phyloP scores from a whole-genome alignment of 2,329 filamentous ascomycete species.

The Diplocarpon mali region DNA sequence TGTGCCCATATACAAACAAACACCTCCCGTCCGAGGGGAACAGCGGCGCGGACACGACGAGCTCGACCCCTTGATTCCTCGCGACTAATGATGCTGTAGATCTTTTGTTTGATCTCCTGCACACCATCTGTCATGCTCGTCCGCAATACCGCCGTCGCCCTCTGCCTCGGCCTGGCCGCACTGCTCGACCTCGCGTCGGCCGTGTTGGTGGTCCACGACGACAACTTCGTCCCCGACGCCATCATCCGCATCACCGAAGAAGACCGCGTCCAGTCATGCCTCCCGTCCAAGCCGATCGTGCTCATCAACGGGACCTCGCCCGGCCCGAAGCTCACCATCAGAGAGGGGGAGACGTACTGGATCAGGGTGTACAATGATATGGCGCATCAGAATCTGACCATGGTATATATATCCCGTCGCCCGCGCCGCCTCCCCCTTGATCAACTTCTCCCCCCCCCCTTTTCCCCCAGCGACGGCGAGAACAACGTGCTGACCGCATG shows the following conservation, averaged over 20 bases:
- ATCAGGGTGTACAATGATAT: constrained; percentile 44
- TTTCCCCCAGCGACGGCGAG: neutral
- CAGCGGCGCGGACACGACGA: no score
- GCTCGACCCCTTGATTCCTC: no score
- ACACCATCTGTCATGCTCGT: neutral
- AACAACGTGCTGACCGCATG: neutral
- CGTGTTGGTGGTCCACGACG: constrained; percentile 11
- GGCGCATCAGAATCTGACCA: constrained; percentile 36
- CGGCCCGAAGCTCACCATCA: constrained; percentile 34
- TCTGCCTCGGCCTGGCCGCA: neutral
- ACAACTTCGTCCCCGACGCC: constrained; percentile 29
- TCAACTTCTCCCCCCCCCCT: neutral
- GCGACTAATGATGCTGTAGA: no score
- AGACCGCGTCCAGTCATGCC: constrained; percentile 27
- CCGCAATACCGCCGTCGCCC: neutral
- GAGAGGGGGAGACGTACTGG: constrained; percentile 35
- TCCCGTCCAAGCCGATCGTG: constrained; percentile 30
- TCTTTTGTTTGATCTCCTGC: neutral
- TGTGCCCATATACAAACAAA: neutral
- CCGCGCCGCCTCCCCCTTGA: no score
- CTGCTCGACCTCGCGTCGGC: no score
- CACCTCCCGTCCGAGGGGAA: neutral
- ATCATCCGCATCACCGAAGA: constrained; percentile 31
- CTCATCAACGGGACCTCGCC: constrained; percentile 39
- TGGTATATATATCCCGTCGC: constrained; percentile 32